Base-by-base conservation (phyloP, 2,329 filamentous ascomycete species). In the Stemphylium vesicarium region DNA sequence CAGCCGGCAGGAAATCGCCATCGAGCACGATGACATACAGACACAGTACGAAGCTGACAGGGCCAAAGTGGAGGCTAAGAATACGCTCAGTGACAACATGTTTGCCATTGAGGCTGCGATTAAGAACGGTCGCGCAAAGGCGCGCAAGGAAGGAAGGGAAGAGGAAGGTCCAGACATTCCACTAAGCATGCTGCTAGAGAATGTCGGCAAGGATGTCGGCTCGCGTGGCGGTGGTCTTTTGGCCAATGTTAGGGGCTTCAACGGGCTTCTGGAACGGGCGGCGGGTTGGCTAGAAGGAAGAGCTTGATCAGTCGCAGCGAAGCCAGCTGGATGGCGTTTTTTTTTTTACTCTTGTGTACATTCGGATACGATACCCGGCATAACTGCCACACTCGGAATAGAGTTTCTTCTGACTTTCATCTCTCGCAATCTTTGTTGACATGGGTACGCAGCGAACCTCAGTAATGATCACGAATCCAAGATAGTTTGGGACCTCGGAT, bases 21-120 rank as follows among this genome's bases (percentile, higher is more conserved):
- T 84, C 51, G 75, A 77, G 50, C 81, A 79, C 63, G 83, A 85
- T 62, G 77, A 78, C 15, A 75, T 83, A 1, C 66, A 62, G 69
- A 79, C 58, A 18, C 57, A 63, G 7, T 72, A 69, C 39, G 59
- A 70, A n/a, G 59, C 65, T 22, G 59, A 69, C 39, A 69, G 67
- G 26, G 57, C 65, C 24, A 59, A 58, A 32, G 58, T 60, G 6
- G 70, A 75, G 12, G 53, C 57, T 4, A 63, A 59, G 15, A 67
- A 69, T 33, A 56, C 63, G 15, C 59, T 76, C 33, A 75, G 66
- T 44, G 51, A 60, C 24, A 62, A 64, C 39, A 59, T 77, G 60
- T 74, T 67, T 18, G 73, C 73, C 11, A 74, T 77, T 10, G 70
- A 77, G 47, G 61, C 66, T n/a, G 75, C 74, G 2, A 65, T 77